Base-by-base conservation (phyloP, 768 basidiomycete genomes). In the Rhodocollybia butyracea region DNA sequence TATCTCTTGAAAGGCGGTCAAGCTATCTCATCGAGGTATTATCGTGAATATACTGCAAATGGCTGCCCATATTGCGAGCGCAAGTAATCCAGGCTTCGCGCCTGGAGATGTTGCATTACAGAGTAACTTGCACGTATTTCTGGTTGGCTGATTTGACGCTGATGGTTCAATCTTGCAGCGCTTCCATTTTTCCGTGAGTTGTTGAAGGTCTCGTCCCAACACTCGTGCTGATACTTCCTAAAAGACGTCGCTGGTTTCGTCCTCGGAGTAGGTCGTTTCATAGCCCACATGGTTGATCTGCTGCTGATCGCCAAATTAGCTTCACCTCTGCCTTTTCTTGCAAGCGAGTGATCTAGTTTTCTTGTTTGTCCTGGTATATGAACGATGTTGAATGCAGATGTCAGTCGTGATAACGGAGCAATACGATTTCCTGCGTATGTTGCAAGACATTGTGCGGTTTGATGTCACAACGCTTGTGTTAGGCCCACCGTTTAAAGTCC, bases 321-420 rank as follows among this genome's bases (percentile, higher is more conserved):
- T 40, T n/a, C 39, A 40, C 39, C 39, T 40, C 5, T 40, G 39
- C 39, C 39, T 40, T 19, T 40, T 40, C 17, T 40, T 40, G 21
- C 7, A 40, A 6, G 39, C 39, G 21, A 40, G 39, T 40, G 34
- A 8, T 17, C 8, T 17, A 7, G 8, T 36, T 36, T n/a, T n/a
- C n/a, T n/a, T n/a, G n/a, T n/a, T n/a, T n/a, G n/a, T n/a, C n/a
- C n/a, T n/a, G n/a, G n/a, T n/a, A n/a, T n/a, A n/a, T n/a, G n/a
- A n/a, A n/a, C n/a, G n/a, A n/a, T n/a, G n/a, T n/a, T n/a, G n/a
- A n/a, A n/a, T n/a, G n/a, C n/a, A 69, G 67, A 63, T 69, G 10
- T 62, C 73, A 2, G 40, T 79, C 36, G 74, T 79, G 22, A 66
- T 78, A 15, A 61, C 76, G 6, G 70, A 73, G 22, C 77, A 69